phyloP scores from a whole-genome alignment of 2,329 filamentous ascomycete species.

The Ophiostoma himal-ulmi region DNA sequence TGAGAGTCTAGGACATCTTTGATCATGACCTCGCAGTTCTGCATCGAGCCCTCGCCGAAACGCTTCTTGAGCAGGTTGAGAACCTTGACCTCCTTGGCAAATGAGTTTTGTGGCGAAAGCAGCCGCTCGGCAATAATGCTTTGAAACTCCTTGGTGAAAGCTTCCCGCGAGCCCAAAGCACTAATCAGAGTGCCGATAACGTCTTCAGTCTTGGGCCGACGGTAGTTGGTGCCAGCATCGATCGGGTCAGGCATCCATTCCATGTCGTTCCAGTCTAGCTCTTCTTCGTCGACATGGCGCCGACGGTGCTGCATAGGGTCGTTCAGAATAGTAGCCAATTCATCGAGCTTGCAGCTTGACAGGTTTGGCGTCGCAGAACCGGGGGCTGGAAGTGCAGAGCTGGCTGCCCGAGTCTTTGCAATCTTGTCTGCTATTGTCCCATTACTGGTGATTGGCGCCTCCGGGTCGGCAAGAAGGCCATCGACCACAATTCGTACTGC shows the following conservation, averaged over 20 bases:
- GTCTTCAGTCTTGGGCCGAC: slow-evolving; percentile 80
- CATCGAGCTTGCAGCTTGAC: slow-evolving; percentile 49
- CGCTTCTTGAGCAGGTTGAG: slow-evolving; percentile 81
- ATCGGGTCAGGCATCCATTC: slow-evolving; percentile 88
- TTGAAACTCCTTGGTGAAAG: slow-evolving; percentile 92
- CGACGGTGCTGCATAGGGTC: slow-evolving; percentile 52
- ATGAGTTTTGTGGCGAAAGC: slow-evolving; percentile 58
- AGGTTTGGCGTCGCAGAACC: background rate
- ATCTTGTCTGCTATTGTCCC: slow-evolving; percentile 17
- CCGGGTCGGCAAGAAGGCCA: slow-evolving; percentile 60
- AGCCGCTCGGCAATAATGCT: slow-evolving; percentile 81
- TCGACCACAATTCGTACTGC: slow-evolving; percentile 72
- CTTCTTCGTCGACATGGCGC: slow-evolving; percentile 55
- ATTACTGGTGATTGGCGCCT: slow-evolving; percentile 33
- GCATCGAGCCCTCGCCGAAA: slow-evolving; percentile 77
- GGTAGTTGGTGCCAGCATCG: slow-evolving; percentile 88
- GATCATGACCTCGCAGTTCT: slow-evolving; percentile 96
- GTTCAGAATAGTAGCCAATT: slow-evolving; percentile 61
- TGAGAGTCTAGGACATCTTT: slow-evolving; percentile 82
- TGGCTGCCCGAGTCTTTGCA: slow-evolving; percentile 11
- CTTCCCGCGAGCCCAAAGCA: slow-evolving; percentile 80
- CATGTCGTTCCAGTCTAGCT: slow-evolving; percentile 87
- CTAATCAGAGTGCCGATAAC: slow-evolving; percentile 83
- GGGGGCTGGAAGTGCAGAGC: background rate
- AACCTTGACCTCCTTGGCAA: slow-evolving; percentile 74